Evolutionary conservation across 1,284 basidiomycete species (phyloP), one percentile per base, ranked within the genome.

Genomic region (Trametes hirsuta): DNA sequence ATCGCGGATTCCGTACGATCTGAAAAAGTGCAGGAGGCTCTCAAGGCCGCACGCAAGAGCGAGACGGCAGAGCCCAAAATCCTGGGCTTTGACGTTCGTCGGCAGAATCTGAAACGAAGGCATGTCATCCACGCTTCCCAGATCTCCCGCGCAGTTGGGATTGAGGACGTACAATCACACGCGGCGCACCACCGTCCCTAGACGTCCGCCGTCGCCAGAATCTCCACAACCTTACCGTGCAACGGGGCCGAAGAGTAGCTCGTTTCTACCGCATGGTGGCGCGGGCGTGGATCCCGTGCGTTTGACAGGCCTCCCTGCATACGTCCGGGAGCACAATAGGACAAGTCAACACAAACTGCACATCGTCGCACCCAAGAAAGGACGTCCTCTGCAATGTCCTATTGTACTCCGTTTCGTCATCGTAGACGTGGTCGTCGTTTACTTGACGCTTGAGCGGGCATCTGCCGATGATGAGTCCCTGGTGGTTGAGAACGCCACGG

Each of bases 141-240:
- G 25, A 10, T 37, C 12, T 39, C 11, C 41, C 6, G 6, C 48
- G 15, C 36, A 30, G 14, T 36, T n/a, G 12, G 37, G 30, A 18
- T 21, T 48, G 39, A 45, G 34, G 18, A 41, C 36, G 9, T 39
- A 45, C 25, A 50, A 25, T 22, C 4, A n/a, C n/a, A 18, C 45
- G 24, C 53, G 53, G 37, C 10, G 18, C 47, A 45, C 37, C 42
- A 24, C 35, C 12, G 11, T 24, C 10, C 15, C 12, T 59, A 88
- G 85, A 65, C 79, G 81, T 9, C 77, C 79, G 3, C 79, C 78
- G n/a, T 81, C 83, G 4, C 85, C 85, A 6, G 82, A 80, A 30
- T 87, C 86, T 2, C 84, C 87, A 6, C 81, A 82, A 57, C 82
- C 84, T 0, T 86, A 84, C 63, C 74, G 81, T 34, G 75, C 77